phyloP scores from a whole-genome alignment of 331 rosid species.

The Malus hybrid region DNA sequence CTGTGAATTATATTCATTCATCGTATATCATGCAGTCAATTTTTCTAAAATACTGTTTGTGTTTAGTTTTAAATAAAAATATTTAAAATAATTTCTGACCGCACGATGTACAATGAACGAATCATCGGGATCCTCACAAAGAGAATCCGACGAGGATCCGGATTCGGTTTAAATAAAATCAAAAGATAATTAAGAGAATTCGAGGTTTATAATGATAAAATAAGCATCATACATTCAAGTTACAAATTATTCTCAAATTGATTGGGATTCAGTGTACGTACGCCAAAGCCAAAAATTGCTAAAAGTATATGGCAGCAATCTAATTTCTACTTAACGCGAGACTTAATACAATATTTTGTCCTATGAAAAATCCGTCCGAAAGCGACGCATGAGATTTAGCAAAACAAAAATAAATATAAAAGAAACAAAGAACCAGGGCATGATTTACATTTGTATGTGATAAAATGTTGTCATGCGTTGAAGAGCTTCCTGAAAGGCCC shows the following conservation, averaged over 20 bases:
- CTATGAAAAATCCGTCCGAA: background rate
- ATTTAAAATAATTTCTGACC: too few relatives aligned
- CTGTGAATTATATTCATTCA: too few relatives aligned
- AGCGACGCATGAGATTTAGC: background rate
- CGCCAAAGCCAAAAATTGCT: background rate
- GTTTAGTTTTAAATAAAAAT: too few relatives aligned
- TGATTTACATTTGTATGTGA: background rate
- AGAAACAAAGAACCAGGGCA: background rate
- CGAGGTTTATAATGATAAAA: background rate
- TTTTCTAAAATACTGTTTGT: too few relatives aligned
- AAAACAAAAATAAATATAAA: background rate
- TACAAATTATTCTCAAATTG: background rate
- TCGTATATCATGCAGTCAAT: too few relatives aligned
- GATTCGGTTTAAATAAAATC: too few relatives aligned
- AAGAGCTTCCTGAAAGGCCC: constrained; percentile 96
- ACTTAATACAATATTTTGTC: background rate
- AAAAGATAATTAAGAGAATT: background rate
- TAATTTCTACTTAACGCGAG: background rate
- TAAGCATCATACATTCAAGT: background rate
- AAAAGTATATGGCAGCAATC: background rate
- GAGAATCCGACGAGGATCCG: too few relatives aligned
- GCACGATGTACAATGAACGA: too few relatives aligned
- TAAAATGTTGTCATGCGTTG: constrained; percentile 39
- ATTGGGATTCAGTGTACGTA: background rate
- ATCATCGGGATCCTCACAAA: too few relatives aligned